phyloP scores from a whole-genome alignment of 306 rosid genomes.

The Cucurbita maxima region DNA sequence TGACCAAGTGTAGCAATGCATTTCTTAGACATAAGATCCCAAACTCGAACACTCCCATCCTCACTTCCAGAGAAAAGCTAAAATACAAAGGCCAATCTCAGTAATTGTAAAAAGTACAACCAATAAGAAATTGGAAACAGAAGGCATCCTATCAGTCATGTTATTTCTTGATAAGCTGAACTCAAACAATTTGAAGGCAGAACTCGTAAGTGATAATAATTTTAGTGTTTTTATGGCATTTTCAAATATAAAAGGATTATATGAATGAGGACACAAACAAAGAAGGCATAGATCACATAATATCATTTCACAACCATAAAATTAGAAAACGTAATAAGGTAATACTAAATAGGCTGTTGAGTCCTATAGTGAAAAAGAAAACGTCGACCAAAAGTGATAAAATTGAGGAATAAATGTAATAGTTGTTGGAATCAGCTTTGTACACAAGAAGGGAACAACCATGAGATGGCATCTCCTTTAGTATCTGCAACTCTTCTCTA shows the following conservation, averaged over 20 bases:
- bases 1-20: constrained; percentile 59
- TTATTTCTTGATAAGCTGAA: not conserved
- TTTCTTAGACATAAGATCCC: constrained; percentile 66
- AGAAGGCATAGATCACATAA: not conserved
- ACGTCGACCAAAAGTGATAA: not conserved
- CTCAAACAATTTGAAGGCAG: not conserved
- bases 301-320: not conserved
- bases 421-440: not conserved
- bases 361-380: not conserved
- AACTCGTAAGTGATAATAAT: not conserved
- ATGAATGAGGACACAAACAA: not conserved
- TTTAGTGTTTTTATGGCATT: not conserved
- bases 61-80: constrained; percentile 96
- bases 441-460: not conserved
- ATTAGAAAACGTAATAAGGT: not conserved
- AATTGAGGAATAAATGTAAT: not conserved
- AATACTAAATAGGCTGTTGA: not conserved
- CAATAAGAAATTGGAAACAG: constrained; percentile 4
- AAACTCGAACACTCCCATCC: constrained; percentile 63
- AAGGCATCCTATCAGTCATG: not conserved
- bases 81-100: constrained; percentile 6
- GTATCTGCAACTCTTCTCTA: not conserved
- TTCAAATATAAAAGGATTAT: not conserved
- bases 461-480: not conserved
- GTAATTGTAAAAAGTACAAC: constrained; percentile 7